Conservation (phyloP, 345 rosid species). For the Syzygium oleosum region DNA sequence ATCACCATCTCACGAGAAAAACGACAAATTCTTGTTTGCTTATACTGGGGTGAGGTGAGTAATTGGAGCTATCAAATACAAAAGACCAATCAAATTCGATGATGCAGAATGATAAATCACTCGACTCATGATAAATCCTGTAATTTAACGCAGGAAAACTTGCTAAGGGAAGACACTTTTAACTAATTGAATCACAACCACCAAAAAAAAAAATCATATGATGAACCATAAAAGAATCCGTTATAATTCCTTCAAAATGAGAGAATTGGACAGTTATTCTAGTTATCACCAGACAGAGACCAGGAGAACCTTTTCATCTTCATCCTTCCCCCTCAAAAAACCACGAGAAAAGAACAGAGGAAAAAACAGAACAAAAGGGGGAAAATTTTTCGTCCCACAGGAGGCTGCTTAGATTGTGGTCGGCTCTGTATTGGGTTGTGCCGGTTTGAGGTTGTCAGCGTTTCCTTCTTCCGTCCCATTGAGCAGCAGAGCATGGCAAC, state of each 20-base stretch:
- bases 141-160: not conserved
- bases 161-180: not conserved
- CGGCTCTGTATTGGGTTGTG: not conserved
- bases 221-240: not conserved
- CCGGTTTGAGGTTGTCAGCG: not conserved
- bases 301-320: not conserved
- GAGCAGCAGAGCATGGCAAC: not conserved
- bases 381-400: not conserved
- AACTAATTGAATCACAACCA: not conserved
- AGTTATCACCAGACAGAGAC: not conserved
- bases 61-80: not conserved
- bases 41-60: not conserved
- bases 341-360: not conserved
- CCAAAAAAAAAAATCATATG: not conserved
- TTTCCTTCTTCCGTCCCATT: not conserved
- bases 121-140: not conserved
- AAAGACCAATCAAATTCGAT: not conserved
- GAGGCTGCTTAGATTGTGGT: not conserved
- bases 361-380: not conserved
- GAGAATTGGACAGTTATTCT: not conserved
- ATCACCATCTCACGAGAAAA: not conserved
- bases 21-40: not conserved
- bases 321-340: not conserved
- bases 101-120: not conserved
- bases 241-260: not conserved